Evolutionary conservation across 2,329 filamentous ascomycete species (phyloP), one percentile per base, ranked within the genome.

Genomic region (Scortechinia acanthostroma): DNA sequence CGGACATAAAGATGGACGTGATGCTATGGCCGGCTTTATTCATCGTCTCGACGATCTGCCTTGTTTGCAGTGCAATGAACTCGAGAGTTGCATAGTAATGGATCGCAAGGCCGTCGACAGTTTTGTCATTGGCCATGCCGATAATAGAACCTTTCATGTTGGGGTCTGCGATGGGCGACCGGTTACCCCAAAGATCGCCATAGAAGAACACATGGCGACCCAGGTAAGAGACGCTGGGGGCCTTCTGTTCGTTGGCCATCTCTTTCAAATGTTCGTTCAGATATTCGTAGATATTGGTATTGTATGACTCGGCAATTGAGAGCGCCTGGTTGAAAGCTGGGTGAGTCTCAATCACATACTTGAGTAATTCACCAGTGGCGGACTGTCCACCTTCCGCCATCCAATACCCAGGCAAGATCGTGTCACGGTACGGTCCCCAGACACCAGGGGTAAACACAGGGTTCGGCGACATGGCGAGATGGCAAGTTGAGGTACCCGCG

Each of bases 191-290:
- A 3, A 97, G 75, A 59, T 98, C 93, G 51, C 93, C 93, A 63
- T 98, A 98, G 71, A 98, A 94, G 79, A 98, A 98, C 69, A 95
- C 86, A 65, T 98, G 91, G 5, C 91, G 87, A 13, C 83, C 90
- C 2, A 98, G 74, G 63, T 91, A 94, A 16, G 88, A 84, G 50
- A 97, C 77, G 44, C 80, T 81, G 0, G 91, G 91, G 2, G 88
- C 88, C 2, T 74, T 69, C 20, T 70, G 65, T 55, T 82, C 82
- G 55, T 83, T 76, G 20, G 77, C 77, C 71, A 97, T 76, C 53
- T 88, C 81, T 49, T 81, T 77, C 10, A 98, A 79, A 57, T 94
- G 90, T 50, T 83, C 76, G 64, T 98, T 97, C 46, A 98, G 77
- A 63, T 91, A 95, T 60, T 95, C 90, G 68, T 96, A 98, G 51